phyloP scores from a whole-genome alignment of 768 basidiomycete genomes.

The Auriscalpium orientale region DNA sequence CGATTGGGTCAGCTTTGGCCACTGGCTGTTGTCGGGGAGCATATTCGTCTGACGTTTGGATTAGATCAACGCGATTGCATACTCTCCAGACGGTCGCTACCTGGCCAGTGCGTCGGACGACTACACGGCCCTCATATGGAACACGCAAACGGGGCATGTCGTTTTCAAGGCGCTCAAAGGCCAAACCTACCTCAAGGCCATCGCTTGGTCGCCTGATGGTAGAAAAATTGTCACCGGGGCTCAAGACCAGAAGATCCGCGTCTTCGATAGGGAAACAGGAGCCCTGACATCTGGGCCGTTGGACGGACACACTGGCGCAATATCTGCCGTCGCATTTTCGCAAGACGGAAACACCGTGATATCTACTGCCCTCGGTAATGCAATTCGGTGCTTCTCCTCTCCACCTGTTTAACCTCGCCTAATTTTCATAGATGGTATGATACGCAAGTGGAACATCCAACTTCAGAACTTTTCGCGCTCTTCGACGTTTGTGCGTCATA shows the following conservation, averaged over 20 bases:
- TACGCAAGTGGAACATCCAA: neutral
- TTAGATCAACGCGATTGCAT: conserved; percentile 5
- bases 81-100: conserved; percentile 10
- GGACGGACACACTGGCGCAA: conserved; percentile 39
- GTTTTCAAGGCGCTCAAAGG: conserved; percentile 17
- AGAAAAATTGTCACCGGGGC: conserved; percentile 1
- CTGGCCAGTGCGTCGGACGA: conserved; percentile 41
- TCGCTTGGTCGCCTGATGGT: conserved; percentile 6
- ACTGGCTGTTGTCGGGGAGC: too few relatives aligned
- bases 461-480: neutral
- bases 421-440: neutral
- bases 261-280: conserved; percentile 9
- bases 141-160: conserved; percentile 36
- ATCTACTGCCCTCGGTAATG: neutral
- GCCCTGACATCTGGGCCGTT: neutral
- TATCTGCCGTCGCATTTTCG: conserved; percentile 28
- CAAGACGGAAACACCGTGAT: neutral
- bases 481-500: neutral
- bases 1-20: neutral
- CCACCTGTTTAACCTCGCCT: neutral
- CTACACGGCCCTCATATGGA: conserved; percentile 42
- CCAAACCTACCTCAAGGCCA: neutral
- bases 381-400: neutral
- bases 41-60: neutral
- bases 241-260: neutral